Evolutionary conservation across 352 stramenopile species (phyloP).

Genomic region (Aphanomyces cochlioides): DNA sequence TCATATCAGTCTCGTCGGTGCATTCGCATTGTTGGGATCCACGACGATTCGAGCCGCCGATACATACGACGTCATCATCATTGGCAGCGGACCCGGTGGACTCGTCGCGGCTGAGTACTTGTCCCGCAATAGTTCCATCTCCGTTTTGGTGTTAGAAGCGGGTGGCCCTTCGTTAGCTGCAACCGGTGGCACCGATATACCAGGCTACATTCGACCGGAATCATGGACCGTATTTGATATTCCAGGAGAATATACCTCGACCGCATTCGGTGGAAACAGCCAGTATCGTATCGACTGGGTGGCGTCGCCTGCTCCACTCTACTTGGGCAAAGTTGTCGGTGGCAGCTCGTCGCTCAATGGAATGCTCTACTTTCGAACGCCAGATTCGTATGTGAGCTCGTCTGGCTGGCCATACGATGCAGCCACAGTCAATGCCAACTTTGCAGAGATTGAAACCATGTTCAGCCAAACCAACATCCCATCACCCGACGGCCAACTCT

Average conservation of each 20-base stretch:
- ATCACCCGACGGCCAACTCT: slow-evolving; percentile 46
- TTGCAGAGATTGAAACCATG: slow-evolving; percentile 47
- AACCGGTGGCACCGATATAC: slow-evolving; percentile 45
- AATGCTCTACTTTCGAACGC: slow-evolving; percentile 74
- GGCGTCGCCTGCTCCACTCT: slow-evolving; percentile 41
- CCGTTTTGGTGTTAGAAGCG: slow-evolving; percentile 21
- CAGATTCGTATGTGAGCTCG: slow-evolving; percentile 46
- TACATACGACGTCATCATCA: slow-evolving; percentile 51
- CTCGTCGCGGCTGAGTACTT: slow-evolving; percentile 60
- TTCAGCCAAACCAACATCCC: slow-evolving; percentile 49
- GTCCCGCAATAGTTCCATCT: slow-evolving; percentile 33
- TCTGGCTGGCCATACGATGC: slow-evolving; percentile 53
- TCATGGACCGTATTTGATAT: slow-evolving; percentile 61
- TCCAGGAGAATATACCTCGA: slow-evolving; percentile 52
- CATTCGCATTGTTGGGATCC: too few species aligned
- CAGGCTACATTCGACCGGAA: slow-evolving; percentile 38
- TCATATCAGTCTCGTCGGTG: not conserved
- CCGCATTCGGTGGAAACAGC: slow-evolving; percentile 40
- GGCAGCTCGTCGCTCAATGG: slow-evolving; percentile 83
- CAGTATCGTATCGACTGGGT: slow-evolving; percentile 52
- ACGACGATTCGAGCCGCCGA: not conserved
- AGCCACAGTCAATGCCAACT: slow-evolving; percentile 58
- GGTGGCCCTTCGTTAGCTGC: slow-evolving; percentile 31
- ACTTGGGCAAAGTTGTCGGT: slow-evolving; percentile 72
- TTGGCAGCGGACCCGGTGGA: slow-evolving; percentile 53